Evolutionary conservation across 176 grass and related monocot species (phyloP), one percentile per base, ranked within the genome.

Genomic region (Carex parvula): DNA sequence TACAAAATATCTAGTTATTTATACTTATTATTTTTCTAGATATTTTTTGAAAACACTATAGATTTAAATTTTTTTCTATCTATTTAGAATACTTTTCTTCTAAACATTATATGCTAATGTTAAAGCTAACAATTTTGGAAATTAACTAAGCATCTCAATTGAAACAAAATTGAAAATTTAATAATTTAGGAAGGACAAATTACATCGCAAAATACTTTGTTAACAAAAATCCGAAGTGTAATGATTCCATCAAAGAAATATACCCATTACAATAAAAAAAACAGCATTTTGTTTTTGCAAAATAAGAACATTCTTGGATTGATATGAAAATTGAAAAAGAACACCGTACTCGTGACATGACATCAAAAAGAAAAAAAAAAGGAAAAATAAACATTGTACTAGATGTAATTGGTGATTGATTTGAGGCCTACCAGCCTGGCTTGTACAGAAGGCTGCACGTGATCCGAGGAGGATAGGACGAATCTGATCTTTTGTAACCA

Each of bases 401-500:
- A 11, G 14, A 67, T 29, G 44, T 24, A 35, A 83, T 33, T 54
- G 1, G 39, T 83, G 59, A 63, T 81, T 42, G n/a, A 63, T 60
- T 80, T 79, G 56, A 39, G 79, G 79, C 57, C 79, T 46, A 81
- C 79, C 79, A 81, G 8, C 32, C 80, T 83, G 80, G 61, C 41
- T 14, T 29, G 80, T 83, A 30, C 33, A 83, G 21, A 26, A 53
- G 60, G 80, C 61, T 26, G 60, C 61, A 83, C 80, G 80, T 83
- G 80, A 83, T 83, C 80, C 80, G 21, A 83, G 80, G 62, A 68
- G 22, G 80, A 67, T 83, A 68, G 80, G 80, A 83, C 61, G 80
- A 52, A 13, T 18, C 32, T 52, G 59, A 83, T 83, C 1, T 52
- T 65, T 42, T 66, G 12, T 82, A 30, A 32, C 80, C 7, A 17